phyloP scores from a whole-genome alignment of 257 asterid genomes.

The Verbena officinalis region DNA sequence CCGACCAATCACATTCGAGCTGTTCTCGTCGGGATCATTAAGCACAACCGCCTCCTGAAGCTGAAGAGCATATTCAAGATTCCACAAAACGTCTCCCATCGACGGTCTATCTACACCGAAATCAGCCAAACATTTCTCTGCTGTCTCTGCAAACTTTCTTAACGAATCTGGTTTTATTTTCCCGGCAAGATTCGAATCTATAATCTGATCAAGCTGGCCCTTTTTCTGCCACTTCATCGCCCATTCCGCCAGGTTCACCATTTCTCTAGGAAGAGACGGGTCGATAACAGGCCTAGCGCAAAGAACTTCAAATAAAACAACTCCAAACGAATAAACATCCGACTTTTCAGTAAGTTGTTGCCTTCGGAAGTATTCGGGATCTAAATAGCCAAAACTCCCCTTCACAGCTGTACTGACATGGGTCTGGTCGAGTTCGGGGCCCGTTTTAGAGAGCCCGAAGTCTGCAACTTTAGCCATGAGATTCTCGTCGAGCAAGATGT shows the following conservation, averaged over 20 bases:
- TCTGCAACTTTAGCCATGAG: conserved; percentile 63
- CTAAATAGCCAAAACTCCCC: conserved; percentile 64
- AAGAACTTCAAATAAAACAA: conserved; percentile 61
- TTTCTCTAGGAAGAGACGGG: conserved; percentile 55
- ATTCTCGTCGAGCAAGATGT: conserved; percentile 61
- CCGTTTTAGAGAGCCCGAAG: conserved; percentile 63
- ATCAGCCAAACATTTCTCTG: conserved; percentile 69
- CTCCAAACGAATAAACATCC: conserved; percentile 65
- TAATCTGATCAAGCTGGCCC: conserved; percentile 57
- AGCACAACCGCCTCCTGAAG: conserved; percentile 55
- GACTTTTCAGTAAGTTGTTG: conserved; percentile 62
- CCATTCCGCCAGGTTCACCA: conserved; percentile 66
- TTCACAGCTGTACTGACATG: conserved; percentile 66
- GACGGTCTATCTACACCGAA: conserved; percentile 62
- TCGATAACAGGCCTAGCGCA: conserved; percentile 64
- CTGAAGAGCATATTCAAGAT: conserved; percentile 63
- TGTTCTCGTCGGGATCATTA: conserved; percentile 66
- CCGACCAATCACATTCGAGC: conserved; percentile 50
- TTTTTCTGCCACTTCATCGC: conserved; percentile 70
- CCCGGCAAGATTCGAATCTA: conserved; percentile 46
- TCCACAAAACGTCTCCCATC: conserved; percentile 67
- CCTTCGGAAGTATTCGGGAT: conserved; percentile 61
- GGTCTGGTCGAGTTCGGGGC: conserved; percentile 56
- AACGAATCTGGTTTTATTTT: conserved; percentile 53
- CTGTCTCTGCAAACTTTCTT: conserved; percentile 60